Evolutionary conservation across 345 rosid species (phyloP), one percentile per base, ranked within the genome.

Genomic region (Salix viminalis): DNA sequence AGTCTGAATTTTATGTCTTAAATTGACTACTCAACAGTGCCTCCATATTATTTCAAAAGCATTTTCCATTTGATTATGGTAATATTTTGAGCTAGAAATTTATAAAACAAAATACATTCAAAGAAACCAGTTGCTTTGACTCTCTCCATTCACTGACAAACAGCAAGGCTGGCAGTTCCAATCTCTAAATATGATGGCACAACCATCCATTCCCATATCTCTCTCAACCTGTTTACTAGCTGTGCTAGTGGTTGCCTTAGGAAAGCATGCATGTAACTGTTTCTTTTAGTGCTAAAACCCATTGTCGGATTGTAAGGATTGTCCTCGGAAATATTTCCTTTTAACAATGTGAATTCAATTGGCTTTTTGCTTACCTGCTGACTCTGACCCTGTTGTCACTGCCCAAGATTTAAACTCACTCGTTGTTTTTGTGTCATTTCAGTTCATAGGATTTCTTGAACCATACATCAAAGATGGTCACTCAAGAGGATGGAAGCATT

Each of bases 381-480:
- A 16, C 21, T 14, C 54, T 48, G 54, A 48, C 54, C 54, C 54
- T 48, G 19, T 36, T 19, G 2, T 56, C 52, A 37, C 10, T 52
- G 24, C 42, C 62, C 19, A 39, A 58, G 42, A 41, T 61, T 61
- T 7, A 7, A 23, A 70, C 74, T 24, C 8, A 61, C 34, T 21
- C 15, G 13, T 9, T 64, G 7, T 76, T 26, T 30, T 75, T n/a
- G 46, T 81, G 44, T 72, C 26, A 28, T 86, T 84, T 80, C 88
- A 94, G 98, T 89, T 94, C 81, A 86, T 92, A 74, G 96, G 96
- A 74, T 92, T 94, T 85, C 91, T 94, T 71, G 94, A 94, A 85
- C 97, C 96, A 65, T 91, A 91, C 79, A 83, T 44, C 84, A 86
- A 83, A 65, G 94, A 90, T 84, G 96, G 96, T 76, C 91, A 85